A percentile compares a stretch with the other conserved stretches of the same genome.
phyloP scores from a whole-genome alignment of 495 filamentous ascomycete genomes.

The Arthonia radiata region DNA sequence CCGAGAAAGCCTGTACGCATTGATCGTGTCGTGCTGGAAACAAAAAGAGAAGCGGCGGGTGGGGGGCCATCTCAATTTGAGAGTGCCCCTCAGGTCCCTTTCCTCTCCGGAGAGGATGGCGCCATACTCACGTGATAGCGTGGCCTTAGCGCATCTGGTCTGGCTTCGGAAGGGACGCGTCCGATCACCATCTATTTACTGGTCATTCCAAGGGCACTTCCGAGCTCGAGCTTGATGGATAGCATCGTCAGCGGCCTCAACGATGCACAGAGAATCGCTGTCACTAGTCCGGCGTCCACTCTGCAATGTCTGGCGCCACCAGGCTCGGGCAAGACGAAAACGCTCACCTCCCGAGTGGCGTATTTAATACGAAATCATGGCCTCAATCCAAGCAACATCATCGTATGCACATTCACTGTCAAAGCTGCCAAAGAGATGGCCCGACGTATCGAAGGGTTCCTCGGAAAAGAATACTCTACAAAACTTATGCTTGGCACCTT shows the following conservation, averaged over 20 bases:
- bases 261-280: constrained; percentile 56
- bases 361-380: constrained; percentile 67
- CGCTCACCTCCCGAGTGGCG: constrained; percentile 78
- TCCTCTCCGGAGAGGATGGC: too few species aligned
- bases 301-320: constrained; percentile 73
- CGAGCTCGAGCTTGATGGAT: too few species aligned
- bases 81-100: too few species aligned
- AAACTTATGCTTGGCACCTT: constrained; percentile 82
- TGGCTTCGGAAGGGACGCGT: too few species aligned
- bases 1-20: too few species aligned
- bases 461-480: constrained; percentile 8
- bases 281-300: constrained; percentile 50
- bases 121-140: too few species aligned
- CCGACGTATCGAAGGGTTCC: constrained; percentile 30
- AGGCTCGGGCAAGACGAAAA: constrained; percentile 83
- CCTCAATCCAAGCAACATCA: constrained; percentile 69
- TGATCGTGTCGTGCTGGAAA: too few species aligned
- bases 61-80: too few species aligned
- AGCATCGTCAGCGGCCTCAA: constrained; percentile 57
- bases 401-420: constrained; percentile 94
- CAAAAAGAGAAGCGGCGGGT: too few species aligned
- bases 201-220: too few species aligned
- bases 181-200: too few species aligned
- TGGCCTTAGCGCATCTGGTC: too few species aligned
- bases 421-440: constrained; percentile 96